These are phyloP conservation scores for Persicaria tinctoria DNA, from an alignment of 148 eudicot species.

Conservation along the genomic window DNA sequence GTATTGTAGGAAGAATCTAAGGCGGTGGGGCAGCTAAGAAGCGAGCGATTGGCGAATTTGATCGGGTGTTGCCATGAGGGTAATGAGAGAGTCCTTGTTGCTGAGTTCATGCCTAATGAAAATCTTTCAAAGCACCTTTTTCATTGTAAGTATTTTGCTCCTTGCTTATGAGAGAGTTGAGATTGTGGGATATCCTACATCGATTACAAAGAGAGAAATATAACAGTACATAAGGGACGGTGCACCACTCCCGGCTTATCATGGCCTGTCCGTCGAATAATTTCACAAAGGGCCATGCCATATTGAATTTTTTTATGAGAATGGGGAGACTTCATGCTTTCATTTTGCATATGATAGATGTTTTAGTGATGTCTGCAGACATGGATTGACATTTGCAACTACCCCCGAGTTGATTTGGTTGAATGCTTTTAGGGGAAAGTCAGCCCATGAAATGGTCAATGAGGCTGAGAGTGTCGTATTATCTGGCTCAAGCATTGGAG, in stretches of 20 bases:
- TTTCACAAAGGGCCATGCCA: too few species aligned
- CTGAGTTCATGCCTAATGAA: constrained; percentile 17
- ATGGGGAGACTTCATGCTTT: background rate
- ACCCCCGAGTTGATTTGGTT: constrained; percentile 5
- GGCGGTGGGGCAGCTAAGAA: constrained; percentile 69
- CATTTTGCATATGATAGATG: background rate
- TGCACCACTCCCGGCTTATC: background rate
- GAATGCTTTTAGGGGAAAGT: constrained; percentile 49
- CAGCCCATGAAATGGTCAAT: constrained; percentile 86
- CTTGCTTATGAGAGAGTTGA: too few species aligned
- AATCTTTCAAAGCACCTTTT: constrained; percentile 13
- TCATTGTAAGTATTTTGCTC: constrained; percentile 6
- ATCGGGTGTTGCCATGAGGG: constrained; percentile 79
- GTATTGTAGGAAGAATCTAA: constrained; percentile 63
- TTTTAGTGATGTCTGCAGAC: too few species aligned
- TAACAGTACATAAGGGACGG: too few species aligned
- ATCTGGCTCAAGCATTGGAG: constrained; percentile 84
- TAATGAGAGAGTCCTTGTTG: constrained; percentile 39
- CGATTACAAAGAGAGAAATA: too few species aligned
- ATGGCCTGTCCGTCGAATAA: background rate
- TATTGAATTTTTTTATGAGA: background rate
- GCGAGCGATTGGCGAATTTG: constrained; percentile 70
- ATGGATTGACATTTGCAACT: background rate
- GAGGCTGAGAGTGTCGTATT: constrained; percentile 70
- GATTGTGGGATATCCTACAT: too few species aligned